Base-by-base conservation (phyloP, 495 filamentous ascomycete genomes). In the Aspergillus cristatus region DNA sequence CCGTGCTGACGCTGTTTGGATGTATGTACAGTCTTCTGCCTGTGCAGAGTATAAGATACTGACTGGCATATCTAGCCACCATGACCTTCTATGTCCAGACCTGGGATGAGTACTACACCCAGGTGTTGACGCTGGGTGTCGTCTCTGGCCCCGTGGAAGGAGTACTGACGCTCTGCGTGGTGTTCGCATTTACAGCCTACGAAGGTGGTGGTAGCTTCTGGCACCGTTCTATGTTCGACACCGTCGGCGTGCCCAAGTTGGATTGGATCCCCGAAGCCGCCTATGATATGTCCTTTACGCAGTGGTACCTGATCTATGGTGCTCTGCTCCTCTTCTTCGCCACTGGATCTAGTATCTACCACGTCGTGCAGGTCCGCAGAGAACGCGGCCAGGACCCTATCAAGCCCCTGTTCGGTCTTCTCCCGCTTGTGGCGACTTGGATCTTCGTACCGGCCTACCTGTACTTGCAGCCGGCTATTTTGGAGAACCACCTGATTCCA, bases 101-200 rank as follows among this genome's bases (percentile, higher is more conserved):
- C 20, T 98, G 91, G 91, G 91, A 98, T 47, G 91, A 96, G 63
- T 97, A 95, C 62, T 93, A 96, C 65, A 98, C 91, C 26, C 85
- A 94, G 55, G 88, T 90, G 7, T 76, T 98, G 16, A 95, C 86
- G 11, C 75, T 98, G 1, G 91, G 91, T 37, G 67, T 97, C 47
- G 71, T 98, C 41, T 96, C 89, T 45, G 91, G 91, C 1, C 91
- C 91, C 5, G 91, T 98, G 29, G 91, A 98, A 63, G 91, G 91
- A 20, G 81, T 98, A 40, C 66, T 97, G 30, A 87, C 84, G 29
- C 68, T 97, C 3, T 84, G 81, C 48, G 55, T 71, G 18, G 79
- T 98, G 26, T 98, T 89, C 57, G 78, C 75, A n/a, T 51, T 91
- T 33, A 97, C 91, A 1, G 87, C 83, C 13, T 74, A 79, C 52